A percentile compares a stretch with the other conserved stretches of the same genome.
Conservation (phyloP, 139 green algal species). For the Chlorella sp. region DNA sequence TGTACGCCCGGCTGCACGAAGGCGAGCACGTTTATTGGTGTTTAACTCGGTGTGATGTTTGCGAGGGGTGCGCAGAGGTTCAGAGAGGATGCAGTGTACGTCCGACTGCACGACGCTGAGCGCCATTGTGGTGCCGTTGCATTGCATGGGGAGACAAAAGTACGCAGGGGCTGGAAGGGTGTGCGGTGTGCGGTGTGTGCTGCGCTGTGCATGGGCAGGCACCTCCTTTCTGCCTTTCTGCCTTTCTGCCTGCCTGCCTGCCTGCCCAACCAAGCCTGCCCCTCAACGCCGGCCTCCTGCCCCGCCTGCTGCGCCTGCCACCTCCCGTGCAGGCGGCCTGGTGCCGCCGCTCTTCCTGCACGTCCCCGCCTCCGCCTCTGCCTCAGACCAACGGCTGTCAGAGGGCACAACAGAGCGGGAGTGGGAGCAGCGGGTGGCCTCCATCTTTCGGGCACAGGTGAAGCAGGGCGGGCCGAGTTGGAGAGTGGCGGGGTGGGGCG, state of each 20-base stretch:
- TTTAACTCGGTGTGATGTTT: no score
- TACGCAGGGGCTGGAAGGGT: neutral
- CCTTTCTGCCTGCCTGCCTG: no score
- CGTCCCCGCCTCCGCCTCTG: conserved; percentile 1
- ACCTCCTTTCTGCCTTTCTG: no score
- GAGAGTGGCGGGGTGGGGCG: neutral
- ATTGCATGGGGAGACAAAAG: neutral
- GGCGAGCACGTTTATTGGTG: no score
- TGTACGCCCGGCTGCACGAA: neutral
- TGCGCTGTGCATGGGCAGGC: neutral
- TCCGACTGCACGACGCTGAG: no score
- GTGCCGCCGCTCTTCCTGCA: conserved; percentile 66
- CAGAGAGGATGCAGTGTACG: no score
- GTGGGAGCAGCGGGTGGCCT: conserved; percentile 51
- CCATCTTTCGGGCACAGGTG: conserved; percentile 42
- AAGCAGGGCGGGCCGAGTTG: neutral
- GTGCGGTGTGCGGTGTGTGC: neutral
- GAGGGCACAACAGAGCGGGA: conserved; percentile 50
- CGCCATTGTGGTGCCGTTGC: no score
- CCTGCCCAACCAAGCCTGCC: no score
- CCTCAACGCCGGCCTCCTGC: neutral
- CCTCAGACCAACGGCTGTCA: conserved; percentile 27
- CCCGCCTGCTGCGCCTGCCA: neutral
- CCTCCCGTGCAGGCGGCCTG: conserved; percentile 45
- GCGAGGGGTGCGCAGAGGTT: no score